phyloP scores from a whole-genome alignment of 306 rosid species.

The Macrotyloma uniflorum region DNA sequence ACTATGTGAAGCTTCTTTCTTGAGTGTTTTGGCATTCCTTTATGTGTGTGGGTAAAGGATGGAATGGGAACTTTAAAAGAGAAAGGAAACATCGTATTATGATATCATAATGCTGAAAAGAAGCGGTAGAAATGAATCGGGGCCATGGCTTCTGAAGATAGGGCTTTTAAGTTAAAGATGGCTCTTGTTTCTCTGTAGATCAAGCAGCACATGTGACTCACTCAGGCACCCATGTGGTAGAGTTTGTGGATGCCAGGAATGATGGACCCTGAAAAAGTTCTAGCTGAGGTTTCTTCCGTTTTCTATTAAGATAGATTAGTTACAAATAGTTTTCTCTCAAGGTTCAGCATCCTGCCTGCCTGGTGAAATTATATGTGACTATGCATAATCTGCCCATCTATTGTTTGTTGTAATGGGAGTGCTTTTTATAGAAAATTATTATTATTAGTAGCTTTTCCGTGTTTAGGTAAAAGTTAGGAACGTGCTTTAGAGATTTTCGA shows the following conservation, averaged over 20 bases:
- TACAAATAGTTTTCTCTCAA: slow-evolving; percentile 11
- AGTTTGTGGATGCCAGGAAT: slow-evolving; percentile 44
- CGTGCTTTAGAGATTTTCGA: neutral
- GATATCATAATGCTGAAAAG: slow-evolving; percentile 22
- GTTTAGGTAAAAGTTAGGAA: neutral
- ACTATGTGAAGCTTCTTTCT: neutral
- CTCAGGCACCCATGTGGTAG: slow-evolving; percentile 46
- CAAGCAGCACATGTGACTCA: slow-evolving; percentile 43
- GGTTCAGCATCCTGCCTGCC: slow-evolving; percentile 4
- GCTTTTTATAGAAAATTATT: neutral
- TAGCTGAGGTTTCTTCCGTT: slow-evolving; percentile 32
- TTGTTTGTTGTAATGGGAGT: neutral
- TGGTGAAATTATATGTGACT: slow-evolving; percentile 15
- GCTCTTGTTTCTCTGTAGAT: slow-evolving; percentile 33
- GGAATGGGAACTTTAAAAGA: slow-evolving; percentile 21
- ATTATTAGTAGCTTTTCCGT: neutral
- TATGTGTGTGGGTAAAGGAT: slow-evolving; percentile 11
- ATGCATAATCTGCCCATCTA: slow-evolving; percentile 22
- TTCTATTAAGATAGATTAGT: slow-evolving; percentile 3
- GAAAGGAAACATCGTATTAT: slow-evolving; percentile 1
- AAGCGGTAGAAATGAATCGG: slow-evolving; percentile 43
- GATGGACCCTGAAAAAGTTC: slow-evolving; percentile 49
- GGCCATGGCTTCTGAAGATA: slow-evolving; percentile 40
- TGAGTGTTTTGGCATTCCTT: slow-evolving; percentile 22
- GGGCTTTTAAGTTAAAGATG: slow-evolving; percentile 41